phyloP scores from a whole-genome alignment of 2,329 filamentous ascomycete genomes.

The Calonectria pseudoturangicola region DNA sequence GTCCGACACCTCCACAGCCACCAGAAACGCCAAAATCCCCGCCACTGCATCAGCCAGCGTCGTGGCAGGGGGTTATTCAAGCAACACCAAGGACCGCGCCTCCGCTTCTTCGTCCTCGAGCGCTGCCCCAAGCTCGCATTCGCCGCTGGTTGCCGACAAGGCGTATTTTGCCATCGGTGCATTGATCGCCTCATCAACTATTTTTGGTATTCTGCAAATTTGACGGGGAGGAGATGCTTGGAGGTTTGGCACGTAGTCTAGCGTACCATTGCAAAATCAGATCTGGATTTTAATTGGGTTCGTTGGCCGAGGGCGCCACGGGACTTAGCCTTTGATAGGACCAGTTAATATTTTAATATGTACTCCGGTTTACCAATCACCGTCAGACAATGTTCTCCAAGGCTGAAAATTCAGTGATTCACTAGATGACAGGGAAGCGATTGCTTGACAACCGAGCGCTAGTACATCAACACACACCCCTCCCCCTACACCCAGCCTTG shows the following conservation, averaged over 20 bases:
- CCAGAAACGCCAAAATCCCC: slow-evolving; percentile 49
- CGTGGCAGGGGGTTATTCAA: slow-evolving; percentile 42
- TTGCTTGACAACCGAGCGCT: not conserved
- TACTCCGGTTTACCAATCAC: not conserved
- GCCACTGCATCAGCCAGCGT: slow-evolving; percentile 56
- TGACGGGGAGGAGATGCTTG: slow-evolving; percentile 2
- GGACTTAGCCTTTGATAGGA: not conserved
- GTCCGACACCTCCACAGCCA: slow-evolving; percentile 64
- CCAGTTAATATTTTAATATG: slow-evolving; percentile 3
- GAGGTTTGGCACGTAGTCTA: not conserved
- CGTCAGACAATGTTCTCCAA: too few relatives aligned
- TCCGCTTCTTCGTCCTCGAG: slow-evolving; percentile 30
- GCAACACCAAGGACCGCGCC: slow-evolving; percentile 11
- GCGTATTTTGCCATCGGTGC: slow-evolving; percentile 57
- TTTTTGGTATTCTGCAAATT: slow-evolving; percentile 42
- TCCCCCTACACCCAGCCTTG: not conserved
- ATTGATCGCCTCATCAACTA: slow-evolving; percentile 56
- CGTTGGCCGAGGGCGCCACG: not conserved
- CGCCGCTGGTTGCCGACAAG: slow-evolving; percentile 47
- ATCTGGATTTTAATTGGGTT: not conserved
- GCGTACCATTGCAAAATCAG: not conserved
- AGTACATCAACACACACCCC: not conserved
- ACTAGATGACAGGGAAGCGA: not conserved
- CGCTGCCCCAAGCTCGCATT: slow-evolving; percentile 30
- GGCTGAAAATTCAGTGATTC: not conserved